Percentiles rank a stretch among this genome's conserved stretches.
These are phyloP conservation scores for Lavandula angustifolia DNA, from an alignment of 257 asterid species.

Conservation along the genomic window DNA sequence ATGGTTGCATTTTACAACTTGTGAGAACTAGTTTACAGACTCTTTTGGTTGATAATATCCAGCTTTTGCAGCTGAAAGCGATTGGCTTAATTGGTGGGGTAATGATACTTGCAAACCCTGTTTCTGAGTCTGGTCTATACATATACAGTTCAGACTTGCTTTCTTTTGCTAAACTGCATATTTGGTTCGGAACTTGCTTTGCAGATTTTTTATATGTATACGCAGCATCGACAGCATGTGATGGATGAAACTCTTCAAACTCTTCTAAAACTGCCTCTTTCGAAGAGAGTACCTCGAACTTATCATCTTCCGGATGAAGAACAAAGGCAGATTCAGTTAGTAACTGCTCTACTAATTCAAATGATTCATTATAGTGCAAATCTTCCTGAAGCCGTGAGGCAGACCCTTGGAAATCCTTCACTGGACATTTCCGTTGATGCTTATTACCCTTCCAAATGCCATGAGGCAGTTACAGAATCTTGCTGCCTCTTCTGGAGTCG, in stretches of 20 bases:
- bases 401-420: slow-evolving; percentile 57
- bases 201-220: slow-evolving; percentile 76
- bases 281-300: slow-evolving; percentile 84
- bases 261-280: slow-evolving; percentile 82
- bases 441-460: slow-evolving; percentile 79
- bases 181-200: slow-evolving; percentile 22
- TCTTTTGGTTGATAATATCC: slow-evolving; percentile 84
- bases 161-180: slow-evolving; percentile 34
- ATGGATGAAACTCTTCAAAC: slow-evolving; percentile 96
- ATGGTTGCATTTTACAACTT: slow-evolving; percentile 92
- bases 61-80: slow-evolving; percentile 93
- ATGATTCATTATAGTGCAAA: slow-evolving; percentile 88
- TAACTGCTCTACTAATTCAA: slow-evolving; percentile 82
- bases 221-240: slow-evolving; percentile 79
- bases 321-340: slow-evolving; percentile 90
- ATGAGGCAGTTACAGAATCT: slow-evolving; percentile 84
- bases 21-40: slow-evolving; percentile 89
- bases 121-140: slow-evolving; percentile 33
- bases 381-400: slow-evolving; percentile 80
- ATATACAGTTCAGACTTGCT: slow-evolving; percentile 26
- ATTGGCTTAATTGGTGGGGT: slow-evolving; percentile 94
- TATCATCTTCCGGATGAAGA: slow-evolving; percentile 98
- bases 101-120: slow-evolving; percentile 41
- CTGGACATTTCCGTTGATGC: slow-evolving; percentile 68
- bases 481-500: slow-evolving; percentile 99